Base-by-base conservation (phyloP, 306 rosid species). In the Pyrus communis region DNA sequence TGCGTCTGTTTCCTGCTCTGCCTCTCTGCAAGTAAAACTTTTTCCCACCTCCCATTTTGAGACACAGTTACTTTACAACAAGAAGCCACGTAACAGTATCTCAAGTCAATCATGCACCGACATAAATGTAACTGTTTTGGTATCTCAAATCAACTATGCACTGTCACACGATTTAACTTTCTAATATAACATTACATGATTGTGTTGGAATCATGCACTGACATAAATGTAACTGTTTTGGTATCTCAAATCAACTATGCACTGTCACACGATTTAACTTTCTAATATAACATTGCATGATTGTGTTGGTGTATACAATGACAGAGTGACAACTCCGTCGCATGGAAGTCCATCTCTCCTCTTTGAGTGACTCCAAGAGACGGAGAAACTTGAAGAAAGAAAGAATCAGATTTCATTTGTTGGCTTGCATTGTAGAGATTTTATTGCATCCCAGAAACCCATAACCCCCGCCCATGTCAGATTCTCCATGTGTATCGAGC, bases 391-490 rank as follows among this genome's bases (percentile, higher is more conserved):
- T 49, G 4, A 22, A 57, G 62, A 57, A 15, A 51, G 55, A 51
- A n/a, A n/a, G 27, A 57, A n/a, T 9, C 62, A 70, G 75, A 49
- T 51, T 49, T 57, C 25, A 57, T 57, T 57, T 7, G 78, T 77
- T 76, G 60, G 67, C 18, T 71, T 70, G 63, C 55, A 64, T 46
- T 35, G 5, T 14, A 14, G 27, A 62, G 45, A 63, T 49, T 79
- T 27, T 55, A 55, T 17, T 73, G 66, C 63, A 69, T 75, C 79
- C 72, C 78, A 77, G 86, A 82, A 88, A 85, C 68, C 82, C 80
- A 82, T 79, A 86, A 77, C 28, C 62, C 28, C 62, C 28, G 28
- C 85, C 80, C 79, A 35, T 85, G 90, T 88, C 93, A 93, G 96
- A 86, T 21, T 77, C 55, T 86, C 80, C 89, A 85, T 84, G 87